phyloP scores from a whole-genome alignment of 176 grass and related monocot genomes.

The Thalia dealbata region DNA sequence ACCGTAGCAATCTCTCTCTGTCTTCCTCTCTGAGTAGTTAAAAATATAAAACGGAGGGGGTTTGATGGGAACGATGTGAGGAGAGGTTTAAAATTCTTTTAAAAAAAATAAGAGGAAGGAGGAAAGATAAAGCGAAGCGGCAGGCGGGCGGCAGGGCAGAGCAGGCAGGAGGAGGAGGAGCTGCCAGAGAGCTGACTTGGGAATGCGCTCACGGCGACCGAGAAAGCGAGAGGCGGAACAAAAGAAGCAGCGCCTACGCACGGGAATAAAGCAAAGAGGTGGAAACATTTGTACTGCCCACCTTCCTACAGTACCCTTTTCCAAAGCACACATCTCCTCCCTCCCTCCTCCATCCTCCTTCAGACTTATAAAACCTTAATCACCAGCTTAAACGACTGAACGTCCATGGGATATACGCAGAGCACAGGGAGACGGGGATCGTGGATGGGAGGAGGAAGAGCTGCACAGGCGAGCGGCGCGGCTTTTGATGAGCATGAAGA shows the following conservation, averaged over 20 bases:
- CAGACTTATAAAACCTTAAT: too few relatives aligned
- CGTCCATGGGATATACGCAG: too few relatives aligned
- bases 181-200: background rate
- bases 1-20: background rate
- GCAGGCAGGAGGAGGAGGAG: background rate
- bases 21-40: background rate
- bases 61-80: background rate
- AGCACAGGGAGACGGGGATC: too few relatives aligned
- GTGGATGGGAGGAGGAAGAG: too few relatives aligned
- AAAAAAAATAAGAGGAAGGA: too few relatives aligned
- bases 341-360: too few relatives aligned
- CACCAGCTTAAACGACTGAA: too few relatives aligned
- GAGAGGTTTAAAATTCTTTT: too few relatives aligned
- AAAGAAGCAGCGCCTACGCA: slow-evolving; percentile 19
- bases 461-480: too few relatives aligned
- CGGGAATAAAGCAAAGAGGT: slow-evolving; percentile 33
- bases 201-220: background rate
- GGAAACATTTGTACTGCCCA: slow-evolving; percentile 11
- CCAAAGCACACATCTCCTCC: background rate
- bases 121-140: background rate
- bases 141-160: too few relatives aligned
- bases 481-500: slow-evolving; percentile 2
- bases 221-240: background rate
- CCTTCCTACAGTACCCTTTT: slow-evolving; percentile 3
- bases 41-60: background rate